Evolutionary conservation across 805 yeast genomes (phyloP), one percentile per base, ranked within the genome.

Genomic region (Yarrowia osloensis): DNA sequence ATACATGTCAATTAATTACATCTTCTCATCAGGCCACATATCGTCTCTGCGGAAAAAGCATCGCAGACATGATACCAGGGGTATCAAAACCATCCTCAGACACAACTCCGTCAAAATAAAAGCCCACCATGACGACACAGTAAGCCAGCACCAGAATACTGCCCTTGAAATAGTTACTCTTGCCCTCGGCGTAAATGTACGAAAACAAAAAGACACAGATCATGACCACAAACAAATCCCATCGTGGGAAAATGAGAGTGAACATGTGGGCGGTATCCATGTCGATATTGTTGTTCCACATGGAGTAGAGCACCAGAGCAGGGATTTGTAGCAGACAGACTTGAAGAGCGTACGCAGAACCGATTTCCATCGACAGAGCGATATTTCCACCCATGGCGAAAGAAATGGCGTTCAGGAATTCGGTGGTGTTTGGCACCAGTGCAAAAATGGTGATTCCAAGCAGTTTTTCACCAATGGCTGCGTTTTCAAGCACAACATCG

Each of bases 341-440:
- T 77, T 95, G 99, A 68, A 95, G 81, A 0, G 97, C 99, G 75
- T 95, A 95, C 0, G 99, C 99, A 70, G 96, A 88, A 69, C 99
- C 99, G 77, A 95, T 95, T 75, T 95, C 99, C 97, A 95, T 90
- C 2, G 97, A 90, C 54, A 95, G 80, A 0, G 99, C 97, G 66
- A 95, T 97, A 71, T 95, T 95, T 1, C 99, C 99, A 72, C 94
- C 87, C 71, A 91, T 86, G 0, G 99, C 99, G 80, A 95, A 95
- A 28, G 97, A 92, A 67, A 95, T 93, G 73, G 98, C 99, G 77
- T 95, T 95, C 68, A 95, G 83, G 73, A 95, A 95, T 78, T 95
- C 99, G 0, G 99, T 95, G 7, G 98, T 91, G 74, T 93, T 95
- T 13, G 99, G 99, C 29, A 95, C 97, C 50, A 95, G 80, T 0